Evolutionary conservation across 257 asterid genomes (phyloP).

Genomic region (Fraxinus americana): DNA sequence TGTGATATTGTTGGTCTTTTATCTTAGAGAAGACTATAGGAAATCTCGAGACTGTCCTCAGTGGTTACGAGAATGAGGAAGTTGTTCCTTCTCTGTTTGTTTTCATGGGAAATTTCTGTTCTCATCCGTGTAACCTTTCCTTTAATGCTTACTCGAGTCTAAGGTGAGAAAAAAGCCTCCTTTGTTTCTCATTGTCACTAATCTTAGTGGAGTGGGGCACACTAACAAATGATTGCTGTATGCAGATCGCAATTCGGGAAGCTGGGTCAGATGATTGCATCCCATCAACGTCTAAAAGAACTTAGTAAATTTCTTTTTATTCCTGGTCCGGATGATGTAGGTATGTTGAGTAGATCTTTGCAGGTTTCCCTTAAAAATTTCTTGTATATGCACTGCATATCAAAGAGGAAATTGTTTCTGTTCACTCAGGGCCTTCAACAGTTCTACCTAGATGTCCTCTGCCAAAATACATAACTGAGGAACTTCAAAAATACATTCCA

Average conservation of each 20-base stretch:
- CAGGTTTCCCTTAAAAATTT: conserved; percentile 22
- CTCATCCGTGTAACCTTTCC: conserved; percentile 86
- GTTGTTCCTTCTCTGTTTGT: conserved; percentile 92
- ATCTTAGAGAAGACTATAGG: conserved; percentile 79
- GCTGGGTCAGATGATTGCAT: conserved; percentile 81
- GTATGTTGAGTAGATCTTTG: conserved; percentile 44
- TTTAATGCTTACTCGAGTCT: conserved; percentile 77
- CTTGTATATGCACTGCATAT: conserved; percentile 17
- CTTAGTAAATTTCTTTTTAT: conserved; percentile 81
- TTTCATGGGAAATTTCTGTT: conserved; percentile 97
- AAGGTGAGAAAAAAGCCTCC: conserved; percentile 52
- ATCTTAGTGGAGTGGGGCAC: conserved; percentile 18
- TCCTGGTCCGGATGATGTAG: conserved; percentile 98
- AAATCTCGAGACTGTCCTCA: conserved; percentile 77
- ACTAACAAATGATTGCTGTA: conserved; percentile 20
- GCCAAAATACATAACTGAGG: conserved; percentile 87
- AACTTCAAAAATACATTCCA: conserved; percentile 68
- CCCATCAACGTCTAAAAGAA: conserved; percentile 73
- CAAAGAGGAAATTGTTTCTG: background rate
- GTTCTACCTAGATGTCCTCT: conserved; percentile 77
- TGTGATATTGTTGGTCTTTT: conserved; percentile 51
- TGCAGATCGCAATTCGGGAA: conserved; percentile 83
- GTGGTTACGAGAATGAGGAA: conserved; percentile 72
- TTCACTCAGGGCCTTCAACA: conserved; percentile 76
- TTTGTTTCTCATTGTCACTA: conserved; percentile 28